These are phyloP conservation scores for Exobasidium rhododendri DNA, from an alignment of 1,284 basidiomycete genomes.

Conservation along the genomic window DNA sequence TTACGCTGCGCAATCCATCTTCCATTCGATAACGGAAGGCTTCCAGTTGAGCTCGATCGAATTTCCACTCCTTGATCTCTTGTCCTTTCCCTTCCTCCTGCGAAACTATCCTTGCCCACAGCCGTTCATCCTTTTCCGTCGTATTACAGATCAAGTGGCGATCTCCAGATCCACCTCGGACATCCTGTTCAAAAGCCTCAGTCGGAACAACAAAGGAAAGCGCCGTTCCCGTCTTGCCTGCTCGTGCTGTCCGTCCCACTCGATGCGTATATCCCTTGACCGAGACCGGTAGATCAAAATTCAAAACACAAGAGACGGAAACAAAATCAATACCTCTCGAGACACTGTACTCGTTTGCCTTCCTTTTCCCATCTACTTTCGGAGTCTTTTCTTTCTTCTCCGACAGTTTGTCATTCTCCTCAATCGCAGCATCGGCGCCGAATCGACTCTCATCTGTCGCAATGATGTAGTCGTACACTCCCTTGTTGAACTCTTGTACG, in stretches of 20 bases:
- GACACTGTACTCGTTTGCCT: conserved; percentile 67
- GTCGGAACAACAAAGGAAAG: conserved; percentile 82
- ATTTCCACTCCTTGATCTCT: conserved; percentile 82
- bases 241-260: conserved; percentile 91
- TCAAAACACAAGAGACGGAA: conserved; percentile 94
- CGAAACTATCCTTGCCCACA: conserved; percentile 52
- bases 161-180: conserved; percentile 36
- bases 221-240: conserved; percentile 87
- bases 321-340: conserved; percentile 96
- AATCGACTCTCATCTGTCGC: conserved; percentile 78
- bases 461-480: conserved; percentile 97
- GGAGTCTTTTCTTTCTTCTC: conserved; percentile 26
- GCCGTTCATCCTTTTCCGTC: conserved; percentile 21
- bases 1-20: conserved; percentile 86
- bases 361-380: conserved; percentile 3
- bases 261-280: conserved; percentile 92
- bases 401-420: conserved; percentile 7
- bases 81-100: conserved; percentile 18
- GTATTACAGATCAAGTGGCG: background rate
- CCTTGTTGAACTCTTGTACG: conserved; percentile 98
- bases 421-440: conserved; percentile 50
- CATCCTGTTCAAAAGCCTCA: conserved; percentile 68
- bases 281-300: conserved; percentile 91
- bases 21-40: conserved; percentile 99
- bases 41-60: conserved; percentile 91